Base-by-base conservation (phyloP, 345 rosid species). In the Salix koriyanagi region DNA sequence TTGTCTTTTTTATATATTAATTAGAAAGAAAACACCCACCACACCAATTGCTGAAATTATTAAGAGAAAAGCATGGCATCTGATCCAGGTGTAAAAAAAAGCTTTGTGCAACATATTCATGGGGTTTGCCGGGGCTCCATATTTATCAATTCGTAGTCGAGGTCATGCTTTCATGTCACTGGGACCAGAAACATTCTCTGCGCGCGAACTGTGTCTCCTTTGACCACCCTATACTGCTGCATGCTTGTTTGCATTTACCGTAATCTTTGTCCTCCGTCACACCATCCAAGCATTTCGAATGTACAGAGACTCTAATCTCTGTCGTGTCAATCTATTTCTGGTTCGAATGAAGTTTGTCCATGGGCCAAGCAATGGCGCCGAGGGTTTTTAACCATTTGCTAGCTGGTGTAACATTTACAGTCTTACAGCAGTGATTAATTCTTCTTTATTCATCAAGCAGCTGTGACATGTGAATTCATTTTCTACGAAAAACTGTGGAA, bases 101-200 rank as follows among this genome's bases (percentile, higher is more conserved):
- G 13, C 28, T 58, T 58, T 37, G 78, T 62, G 77, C 4, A 79
- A 66, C 87, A 85, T 85, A 81, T 75, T 88, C 21, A 88, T 88
- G 76, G 80, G 71, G 61, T 50, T 65, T 58, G 79, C 72, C 46
- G 82, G 80, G 78, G 72, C 75, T 28, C 76, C 81, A 70, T 68
- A 37, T 32, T 13, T 26, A 66, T 58, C 18, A 54, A 62, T 36
- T 71, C 69, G 75, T n/a, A 34, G 34, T 73, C 36, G 69, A 37
- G 26, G 79, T 73, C 81, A 69, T 71, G 83, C 82, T 81, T 80
- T 78, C 36, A 67, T 61, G 69, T 34, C 76, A 25, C 65, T 54
- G 82, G 83, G 88, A 85, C 79, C 86, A 81, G 60, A 76, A 78
- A 86, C 91, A 88, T 80, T 87, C 71, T 71, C 84, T 83, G 83